Conservation (phyloP, 108 stramenopile species). For the Fragilariopsis cylindrus region DNA sequence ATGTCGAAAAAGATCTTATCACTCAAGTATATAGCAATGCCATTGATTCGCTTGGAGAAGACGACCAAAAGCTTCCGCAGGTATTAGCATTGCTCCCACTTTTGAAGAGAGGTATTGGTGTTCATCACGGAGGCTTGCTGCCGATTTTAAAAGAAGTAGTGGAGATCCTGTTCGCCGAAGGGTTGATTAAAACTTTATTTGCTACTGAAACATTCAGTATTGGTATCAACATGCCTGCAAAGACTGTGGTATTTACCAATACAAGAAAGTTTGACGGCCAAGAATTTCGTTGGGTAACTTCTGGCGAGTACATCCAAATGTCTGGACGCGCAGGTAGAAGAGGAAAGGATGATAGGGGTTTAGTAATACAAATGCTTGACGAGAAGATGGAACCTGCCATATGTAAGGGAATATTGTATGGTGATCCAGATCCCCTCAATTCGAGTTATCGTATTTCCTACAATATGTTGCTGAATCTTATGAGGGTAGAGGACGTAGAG, state of each 20-base stretch:
- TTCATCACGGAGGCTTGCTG: constrained; percentile 99
- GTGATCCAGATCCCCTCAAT: constrained; percentile 95
- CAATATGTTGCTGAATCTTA: constrained; percentile 99
- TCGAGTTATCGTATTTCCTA: constrained; percentile 96
- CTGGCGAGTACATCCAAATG: constrained; percentile 98
- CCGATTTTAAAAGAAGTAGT: constrained; percentile 99
- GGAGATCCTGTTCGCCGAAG: constrained; percentile 97
- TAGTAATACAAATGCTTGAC: constrained; percentile 99
- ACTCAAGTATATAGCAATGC: constrained; percentile 95
- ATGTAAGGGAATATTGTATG: constrained; percentile 93
- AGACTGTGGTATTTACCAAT: constrained; percentile 99
- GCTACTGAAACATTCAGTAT: constrained; percentile 99
- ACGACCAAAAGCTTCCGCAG: constrained; percentile 96
- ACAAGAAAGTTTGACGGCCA: constrained; percentile 97
- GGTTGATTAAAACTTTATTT: constrained; percentile 96
- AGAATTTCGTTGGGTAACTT: constrained; percentile 86
- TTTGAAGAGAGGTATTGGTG: constrained; percentile 96
- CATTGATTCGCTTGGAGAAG: constrained; percentile 93
- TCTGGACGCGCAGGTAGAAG: constrained; percentile 95
- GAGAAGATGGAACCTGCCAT: constrained; percentile 98
- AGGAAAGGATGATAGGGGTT: constrained; percentile 98
- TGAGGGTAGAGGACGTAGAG: constrained; percentile 98
- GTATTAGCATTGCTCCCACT: constrained; percentile 93
- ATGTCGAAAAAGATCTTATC: constrained; percentile 95
- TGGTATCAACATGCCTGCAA: constrained; percentile 99